Evolutionary conservation across 345 rosid genomes (phyloP), one percentile per base, ranked within the genome.

Genomic region (Camelina sativa): DNA sequence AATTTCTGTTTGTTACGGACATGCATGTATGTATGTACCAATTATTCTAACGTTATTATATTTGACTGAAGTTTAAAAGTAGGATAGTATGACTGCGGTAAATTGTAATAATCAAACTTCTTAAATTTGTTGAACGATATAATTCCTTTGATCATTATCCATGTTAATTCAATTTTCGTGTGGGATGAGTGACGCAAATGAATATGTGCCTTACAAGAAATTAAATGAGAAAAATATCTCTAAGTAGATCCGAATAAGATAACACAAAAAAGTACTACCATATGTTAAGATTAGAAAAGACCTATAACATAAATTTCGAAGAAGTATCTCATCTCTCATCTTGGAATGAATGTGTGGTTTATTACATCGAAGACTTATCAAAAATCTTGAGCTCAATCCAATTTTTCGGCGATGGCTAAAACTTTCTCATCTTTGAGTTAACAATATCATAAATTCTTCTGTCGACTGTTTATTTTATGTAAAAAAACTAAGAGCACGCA

Each of bases 291-390:
- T 30, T 65, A 23, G 7, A 7, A 16, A 47, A 65, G 20, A 16
- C 4, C 43, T 32, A 48, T 28, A 28, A 48, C 69, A 17, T 7
- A 7, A 65, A 28, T 48, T 19, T 48, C 4, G 30, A 48, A 65
- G 57, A 32, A 48, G 50, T 7, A 19, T 30, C 55, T 65, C 69
- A 65, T 47, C 16, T 10, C 41, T 25, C 28, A 28, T 28, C 30
- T 28, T 28, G 30, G 30, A 28, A 28, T 28, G 30, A 28, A 28
- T 43, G 23, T 9, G 25, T 35, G n/a, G 43, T 34, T 13, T 28
- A 16, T 52, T 22, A 20, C 57, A 16, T 35, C 63, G 8, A 58
- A 17, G 46, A 59, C 63, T 59, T 17, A 55, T n/a, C 23, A 63
- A 44, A 11, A 47, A 28, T 22, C 40, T 44, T 44, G 54, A 9